Percentiles rank a stretch among this genome's conserved stretches.
phyloP scores from a whole-genome alignment of 140 eudicot genomes.

The Anethum foeniculum region DNA sequence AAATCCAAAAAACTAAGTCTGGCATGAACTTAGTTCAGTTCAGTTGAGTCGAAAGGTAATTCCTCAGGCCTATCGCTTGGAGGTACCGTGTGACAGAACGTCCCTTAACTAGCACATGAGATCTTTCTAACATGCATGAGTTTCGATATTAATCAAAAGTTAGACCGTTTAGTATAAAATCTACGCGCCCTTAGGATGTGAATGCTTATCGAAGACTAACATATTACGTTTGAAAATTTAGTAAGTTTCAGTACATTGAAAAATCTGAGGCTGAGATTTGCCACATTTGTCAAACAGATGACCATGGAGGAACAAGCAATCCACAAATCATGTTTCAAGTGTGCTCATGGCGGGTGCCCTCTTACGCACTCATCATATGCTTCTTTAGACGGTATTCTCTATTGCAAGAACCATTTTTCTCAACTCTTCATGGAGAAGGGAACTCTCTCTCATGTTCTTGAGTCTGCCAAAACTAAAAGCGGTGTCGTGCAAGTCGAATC shows the following conservation, averaged over 20 bases:
- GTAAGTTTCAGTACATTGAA: not conserved
- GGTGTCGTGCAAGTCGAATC: conserved; percentile 1
- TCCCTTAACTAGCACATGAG: not conserved
- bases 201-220: not conserved
- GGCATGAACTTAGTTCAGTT: not conserved
- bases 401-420: conserved; percentile 82
- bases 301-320: conserved; percentile 81
- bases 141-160: no score
- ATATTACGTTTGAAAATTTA: not conserved
- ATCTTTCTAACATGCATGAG: not conserved
- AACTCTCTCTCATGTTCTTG: conserved; percentile 61
- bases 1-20: not conserved
- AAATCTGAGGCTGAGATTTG: not conserved
- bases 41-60: no score
- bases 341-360: conserved; percentile 94
- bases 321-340: conserved; percentile 92
- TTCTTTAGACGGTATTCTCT: conserved; percentile 79
- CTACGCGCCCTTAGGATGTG: not conserved
- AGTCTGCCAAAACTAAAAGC: conserved; percentile 51
- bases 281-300: conserved; percentile 30
- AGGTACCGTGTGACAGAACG: not conserved
- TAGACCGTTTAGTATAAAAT: not conserved
- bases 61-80: no score
- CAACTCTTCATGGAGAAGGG: conserved; percentile 98
- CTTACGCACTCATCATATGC: conserved; percentile 95